phyloP scores from a whole-genome alignment of 116 monocot genomes.

The Dioscorea cayenensis region DNA sequence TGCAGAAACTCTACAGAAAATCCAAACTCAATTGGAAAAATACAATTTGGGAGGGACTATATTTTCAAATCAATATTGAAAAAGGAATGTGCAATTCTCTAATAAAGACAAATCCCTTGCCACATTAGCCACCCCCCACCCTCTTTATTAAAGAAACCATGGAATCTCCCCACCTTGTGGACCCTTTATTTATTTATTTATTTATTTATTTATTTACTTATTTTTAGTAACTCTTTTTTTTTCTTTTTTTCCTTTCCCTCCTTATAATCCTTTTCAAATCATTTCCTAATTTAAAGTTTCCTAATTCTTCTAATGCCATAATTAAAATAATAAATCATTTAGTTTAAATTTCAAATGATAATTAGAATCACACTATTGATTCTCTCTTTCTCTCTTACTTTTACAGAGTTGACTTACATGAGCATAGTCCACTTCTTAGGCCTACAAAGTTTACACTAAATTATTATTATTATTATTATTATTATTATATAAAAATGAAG shows the following conservation, averaged over 20 bases:
- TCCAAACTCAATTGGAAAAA: slow-evolving; percentile 3
- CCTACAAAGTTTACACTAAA: background rate
- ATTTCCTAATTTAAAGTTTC: background rate
- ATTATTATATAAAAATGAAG: no score
- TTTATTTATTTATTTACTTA: background rate
- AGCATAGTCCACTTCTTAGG: background rate
- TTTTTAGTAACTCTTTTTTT: background rate
- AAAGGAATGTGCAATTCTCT: background rate
- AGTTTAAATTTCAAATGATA: no score
- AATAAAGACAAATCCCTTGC: background rate
- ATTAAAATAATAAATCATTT: no score
- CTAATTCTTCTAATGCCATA: background rate
- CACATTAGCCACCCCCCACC: background rate
- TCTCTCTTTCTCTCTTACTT: no score
- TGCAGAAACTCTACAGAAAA: slow-evolving; percentile 1
- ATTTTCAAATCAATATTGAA: background rate
- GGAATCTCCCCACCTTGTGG: background rate
- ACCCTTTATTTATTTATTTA: background rate
- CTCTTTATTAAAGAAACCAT: background rate
- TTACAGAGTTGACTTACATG: slow-evolving; percentile 10
- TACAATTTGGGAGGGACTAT: background rate
- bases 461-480: no score
- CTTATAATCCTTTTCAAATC: background rate
- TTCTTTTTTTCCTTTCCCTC: background rate
- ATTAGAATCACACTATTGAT: no score